A percentile compares a stretch with the other conserved stretches of the same genome.
Conservation (phyloP, 805 yeast species). For the Saturnispora besseyi region DNA sequence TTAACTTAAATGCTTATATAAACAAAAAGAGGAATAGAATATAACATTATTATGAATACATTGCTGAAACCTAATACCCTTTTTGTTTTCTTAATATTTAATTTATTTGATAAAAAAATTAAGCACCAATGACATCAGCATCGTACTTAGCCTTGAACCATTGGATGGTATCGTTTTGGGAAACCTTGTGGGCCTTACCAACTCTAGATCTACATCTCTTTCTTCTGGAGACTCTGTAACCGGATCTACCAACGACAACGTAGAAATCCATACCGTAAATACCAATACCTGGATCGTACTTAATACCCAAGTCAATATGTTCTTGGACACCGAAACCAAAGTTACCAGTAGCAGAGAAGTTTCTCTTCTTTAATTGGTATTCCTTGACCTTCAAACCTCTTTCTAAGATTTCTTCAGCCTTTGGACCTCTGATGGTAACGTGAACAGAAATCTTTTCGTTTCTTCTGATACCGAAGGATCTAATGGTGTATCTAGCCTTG, state of each 20-base stretch:
- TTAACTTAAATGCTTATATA: background rate
- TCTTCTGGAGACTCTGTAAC: conserved; percentile 97
- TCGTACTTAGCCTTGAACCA: conserved; percentile 99
- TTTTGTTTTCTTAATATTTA: background rate
- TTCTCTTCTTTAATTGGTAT: conserved; percentile 88
- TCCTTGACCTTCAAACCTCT: conserved; percentile 99
- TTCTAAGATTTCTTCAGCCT: conserved; percentile 98
- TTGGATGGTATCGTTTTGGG: conserved; percentile 86
- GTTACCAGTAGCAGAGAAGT: conserved; percentile 99
- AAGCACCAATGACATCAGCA: conserved; percentile 81
- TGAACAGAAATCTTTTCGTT: conserved; percentile 99
- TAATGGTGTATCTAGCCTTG: conserved; percentile 99
- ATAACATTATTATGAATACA: no score
- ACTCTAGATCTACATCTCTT: conserved; percentile 85
- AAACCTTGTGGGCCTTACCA: conserved; percentile 89
- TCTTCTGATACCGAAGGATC: conserved; percentile 99
- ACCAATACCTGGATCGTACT: conserved; percentile 99
- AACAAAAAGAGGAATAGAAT: no score
- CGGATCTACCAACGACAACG: conserved; percentile 99
- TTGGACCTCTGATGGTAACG: conserved; percentile 99
- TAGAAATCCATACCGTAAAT: conserved; percentile 99
- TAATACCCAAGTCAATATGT: conserved; percentile 99
- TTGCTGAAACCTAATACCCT: background rate
- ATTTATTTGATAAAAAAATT: conserved; percentile 31
- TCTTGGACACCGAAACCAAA: conserved; percentile 99